Evolutionary conservation across 2,329 filamentous ascomycete species (phyloP).

Genomic region (Aspergillus sp.): DNA sequence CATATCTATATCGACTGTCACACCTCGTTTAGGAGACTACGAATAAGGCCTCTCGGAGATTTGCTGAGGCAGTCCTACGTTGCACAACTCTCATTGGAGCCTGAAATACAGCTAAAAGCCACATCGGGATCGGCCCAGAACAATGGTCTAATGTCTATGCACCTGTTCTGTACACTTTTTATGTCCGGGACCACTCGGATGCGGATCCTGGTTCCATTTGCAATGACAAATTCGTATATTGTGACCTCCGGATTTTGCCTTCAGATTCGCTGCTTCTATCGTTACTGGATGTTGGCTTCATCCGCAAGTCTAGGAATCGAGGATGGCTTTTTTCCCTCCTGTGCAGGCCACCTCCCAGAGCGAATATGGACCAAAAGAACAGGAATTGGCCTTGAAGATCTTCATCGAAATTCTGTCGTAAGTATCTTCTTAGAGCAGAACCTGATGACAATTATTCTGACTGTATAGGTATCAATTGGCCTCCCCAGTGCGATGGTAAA

Average conservation of each 20-base stretch:
- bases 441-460: neutral
- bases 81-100: neutral
- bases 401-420: constrained; percentile 33
- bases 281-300: neutral
- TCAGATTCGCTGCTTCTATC: neutral
- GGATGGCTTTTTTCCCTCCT: constrained; percentile 1
- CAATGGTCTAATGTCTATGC: neutral
- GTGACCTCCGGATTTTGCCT: neutral
- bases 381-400: constrained; percentile 20
- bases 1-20: neutral
- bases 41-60: constrained; percentile 15
- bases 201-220: neutral
- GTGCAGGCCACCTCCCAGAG: neutral
- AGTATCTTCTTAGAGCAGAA: constrained; percentile 5
- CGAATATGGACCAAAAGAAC: neutral
- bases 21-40: neutral
- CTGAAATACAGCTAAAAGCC: neutral
- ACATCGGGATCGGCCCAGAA: neutral
- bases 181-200: neutral
- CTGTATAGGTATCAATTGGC: constrained; percentile 26
- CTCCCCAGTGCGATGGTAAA: constrained; percentile 27
- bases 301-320: neutral
- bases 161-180: neutral
- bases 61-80: constrained; percentile 11
- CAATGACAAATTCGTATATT: neutral